Conservation (phyloP, 176 grass and related monocot genomes). For the Hordeum marinum region DNA sequence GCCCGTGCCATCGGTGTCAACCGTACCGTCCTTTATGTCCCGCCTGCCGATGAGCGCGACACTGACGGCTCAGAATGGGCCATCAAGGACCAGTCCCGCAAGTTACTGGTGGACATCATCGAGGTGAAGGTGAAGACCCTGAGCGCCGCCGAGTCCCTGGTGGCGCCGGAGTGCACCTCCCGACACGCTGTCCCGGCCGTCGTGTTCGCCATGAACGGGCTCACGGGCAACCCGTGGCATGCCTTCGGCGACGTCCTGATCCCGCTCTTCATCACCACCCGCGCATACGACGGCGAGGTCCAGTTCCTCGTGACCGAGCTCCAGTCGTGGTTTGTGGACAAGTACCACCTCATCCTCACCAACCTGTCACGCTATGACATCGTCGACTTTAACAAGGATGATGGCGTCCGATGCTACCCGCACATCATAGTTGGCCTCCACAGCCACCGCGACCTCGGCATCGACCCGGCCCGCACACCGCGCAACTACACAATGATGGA, state of each 20-base stretch:
- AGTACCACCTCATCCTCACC: conserved; percentile 47
- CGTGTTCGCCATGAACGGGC: conserved; percentile 63
- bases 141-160: conserved; percentile 21
- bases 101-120: conserved; percentile 32
- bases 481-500: conserved; percentile 51
- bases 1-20: conserved; percentile 43
- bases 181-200: conserved; percentile 33
- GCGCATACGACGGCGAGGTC: conserved; percentile 50
- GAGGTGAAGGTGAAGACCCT: conserved; percentile 44
- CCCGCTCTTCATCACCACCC: conserved; percentile 56
- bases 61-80: conserved; percentile 39
- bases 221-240: conserved; percentile 65
- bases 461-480: conserved; percentile 42
- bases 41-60: neutral
- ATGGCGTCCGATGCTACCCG: conserved; percentile 51
- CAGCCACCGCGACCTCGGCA: conserved; percentile 58
- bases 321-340: conserved; percentile 47
- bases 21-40: conserved; percentile 44
- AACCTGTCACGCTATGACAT: conserved; percentile 51
- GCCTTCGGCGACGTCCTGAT: conserved; percentile 66
- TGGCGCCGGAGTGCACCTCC: conserved; percentile 46
- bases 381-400: conserved; percentile 47
- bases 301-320: conserved; percentile 60
- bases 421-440: conserved; percentile 45
- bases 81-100: conserved; percentile 61